Evolutionary conservation across 768 basidiomycete genomes (phyloP).

Genomic region (Tulasnella sp.): DNA sequence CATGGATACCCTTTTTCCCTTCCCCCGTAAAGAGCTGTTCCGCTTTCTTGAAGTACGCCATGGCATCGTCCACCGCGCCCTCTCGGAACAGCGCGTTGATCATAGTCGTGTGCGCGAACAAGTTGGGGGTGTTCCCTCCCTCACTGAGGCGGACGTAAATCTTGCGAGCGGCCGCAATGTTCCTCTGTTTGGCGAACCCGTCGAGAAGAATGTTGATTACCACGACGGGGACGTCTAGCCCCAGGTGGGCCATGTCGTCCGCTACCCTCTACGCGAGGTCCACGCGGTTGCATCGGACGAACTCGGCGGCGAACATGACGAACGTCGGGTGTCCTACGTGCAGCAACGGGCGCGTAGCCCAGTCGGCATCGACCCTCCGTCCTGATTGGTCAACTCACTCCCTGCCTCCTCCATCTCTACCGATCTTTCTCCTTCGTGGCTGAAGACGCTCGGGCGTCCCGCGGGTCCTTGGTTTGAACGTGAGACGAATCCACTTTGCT

Average conservation of each 20-base stretch:
- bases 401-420: no score
- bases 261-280: conserved; percentile 9
- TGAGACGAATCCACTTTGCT: no score
- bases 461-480: no score
- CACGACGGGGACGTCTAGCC: not conserved
- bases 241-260: conserved; percentile 1
- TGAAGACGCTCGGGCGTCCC: no score
- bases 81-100: conserved; percentile 14
- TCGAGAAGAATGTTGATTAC: conserved; percentile 11
- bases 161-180: not conserved
- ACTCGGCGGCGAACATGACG: not conserved
- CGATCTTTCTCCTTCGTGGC: no score
- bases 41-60: not conserved
- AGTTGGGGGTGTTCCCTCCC: not conserved
- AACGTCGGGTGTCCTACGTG: no score
- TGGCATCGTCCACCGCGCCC: conserved; percentile 2
- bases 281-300: conserved; percentile 1
- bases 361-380: no score
- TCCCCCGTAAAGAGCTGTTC: not conserved
- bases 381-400: no score
- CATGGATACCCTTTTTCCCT: not conserved
- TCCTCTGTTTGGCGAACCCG: conserved; percentile 8
- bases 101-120: conserved; percentile 13
- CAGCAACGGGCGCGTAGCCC: no score
- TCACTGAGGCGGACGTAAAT: conserved; percentile 5